phyloP scores from a whole-genome alignment of 768 basidiomycete species.

The Hydnum rufescens region DNA sequence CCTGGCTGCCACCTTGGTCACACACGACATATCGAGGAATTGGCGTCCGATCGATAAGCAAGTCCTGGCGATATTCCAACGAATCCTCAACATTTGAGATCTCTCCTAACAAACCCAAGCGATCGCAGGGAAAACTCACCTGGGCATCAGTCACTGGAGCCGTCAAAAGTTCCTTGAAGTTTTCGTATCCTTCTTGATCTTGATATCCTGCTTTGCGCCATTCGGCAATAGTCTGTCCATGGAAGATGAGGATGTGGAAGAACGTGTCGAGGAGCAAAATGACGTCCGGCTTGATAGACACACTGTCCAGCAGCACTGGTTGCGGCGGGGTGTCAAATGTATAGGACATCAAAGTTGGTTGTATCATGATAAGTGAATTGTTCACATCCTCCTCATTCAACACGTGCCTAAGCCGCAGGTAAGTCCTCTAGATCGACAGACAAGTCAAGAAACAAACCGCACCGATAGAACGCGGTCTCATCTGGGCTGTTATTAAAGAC shows the following conservation, averaged over 20 bases:
- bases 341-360: constrained; percentile 98
- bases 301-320: constrained; percentile 88
- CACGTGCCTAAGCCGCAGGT: constrained; percentile 42
- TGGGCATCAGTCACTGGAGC: constrained; percentile 77
- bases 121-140: constrained; percentile 21
- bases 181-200: constrained; percentile 97
- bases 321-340: constrained; percentile 80
- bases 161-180: constrained; percentile 87
- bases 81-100: too few species aligned
- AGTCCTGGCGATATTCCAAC: constrained; percentile 35
- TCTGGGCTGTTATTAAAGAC: constrained; percentile 99
- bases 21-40: constrained; percentile 96
- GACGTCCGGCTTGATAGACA: constrained; percentile 94
- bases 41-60: constrained; percentile 87
- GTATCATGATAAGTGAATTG: constrained; percentile 99
- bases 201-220: constrained; percentile 99
- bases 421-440: constrained; percentile 1
- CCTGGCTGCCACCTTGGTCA: constrained; percentile 93
- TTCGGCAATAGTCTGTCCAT: constrained; percentile 88
- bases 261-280: constrained; percentile 94
- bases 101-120: too few species aligned
- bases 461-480: constrained; percentile 97
- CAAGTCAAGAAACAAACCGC: constrained; percentile 12
- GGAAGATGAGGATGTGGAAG: constrained; percentile 99
- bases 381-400: constrained; percentile 96